Percentiles rank a stretch among this genome's conserved stretches.
Evolutionary conservation across 768 basidiomycete genomes (phyloP).

Genomic region (Boletales sp.): DNA sequence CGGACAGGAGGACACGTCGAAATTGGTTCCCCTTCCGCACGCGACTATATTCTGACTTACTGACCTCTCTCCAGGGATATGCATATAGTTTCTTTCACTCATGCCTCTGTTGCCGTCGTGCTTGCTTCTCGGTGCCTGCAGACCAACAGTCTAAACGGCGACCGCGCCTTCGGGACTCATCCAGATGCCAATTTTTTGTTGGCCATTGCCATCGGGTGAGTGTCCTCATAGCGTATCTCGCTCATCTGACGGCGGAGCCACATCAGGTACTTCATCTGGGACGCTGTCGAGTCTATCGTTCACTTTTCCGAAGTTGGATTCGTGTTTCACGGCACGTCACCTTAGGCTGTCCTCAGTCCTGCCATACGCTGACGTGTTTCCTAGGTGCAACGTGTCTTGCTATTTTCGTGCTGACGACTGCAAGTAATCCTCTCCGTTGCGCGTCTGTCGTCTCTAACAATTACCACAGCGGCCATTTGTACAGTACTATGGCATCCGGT

Average conservation of each 20-base stretch:
- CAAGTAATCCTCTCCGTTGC: slow-evolving; percentile 34
- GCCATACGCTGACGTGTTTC: slow-evolving; percentile 2
- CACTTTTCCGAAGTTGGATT: slow-evolving; percentile 74
- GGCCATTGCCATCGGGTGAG: slow-evolving; percentile 69
- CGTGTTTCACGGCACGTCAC: slow-evolving; percentile 62
- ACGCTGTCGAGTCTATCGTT: slow-evolving; percentile 63
- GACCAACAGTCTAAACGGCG: slow-evolving; percentile 43
- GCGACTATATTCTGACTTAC: background rate
- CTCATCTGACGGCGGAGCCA: background rate
- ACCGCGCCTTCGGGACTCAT: slow-evolving; percentile 79
- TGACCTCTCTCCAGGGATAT: slow-evolving; percentile 48
- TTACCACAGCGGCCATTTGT: slow-evolving; percentile 63
- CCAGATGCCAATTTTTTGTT: slow-evolving; percentile 50
- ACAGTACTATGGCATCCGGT: slow-evolving; percentile 74
- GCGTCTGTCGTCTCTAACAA: slow-evolving; percentile 1
- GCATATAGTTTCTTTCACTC: slow-evolving; percentile 69
- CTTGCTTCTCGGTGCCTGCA: slow-evolving; percentile 55
- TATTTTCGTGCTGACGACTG: slow-evolving; percentile 70
- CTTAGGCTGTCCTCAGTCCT: background rate
- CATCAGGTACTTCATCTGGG: slow-evolving; percentile 79
- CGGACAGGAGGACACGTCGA: slow-evolving; percentile 45
- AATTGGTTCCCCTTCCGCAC: slow-evolving; percentile 47
- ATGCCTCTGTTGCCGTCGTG: slow-evolving; percentile 65
- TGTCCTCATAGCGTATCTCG: slow-evolving; percentile 10
- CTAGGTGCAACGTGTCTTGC: slow-evolving; percentile 58